These are phyloP conservation scores for Hericium alpestre DNA, from an alignment of 768 basidiomycete species.

Conservation along the genomic window DNA sequence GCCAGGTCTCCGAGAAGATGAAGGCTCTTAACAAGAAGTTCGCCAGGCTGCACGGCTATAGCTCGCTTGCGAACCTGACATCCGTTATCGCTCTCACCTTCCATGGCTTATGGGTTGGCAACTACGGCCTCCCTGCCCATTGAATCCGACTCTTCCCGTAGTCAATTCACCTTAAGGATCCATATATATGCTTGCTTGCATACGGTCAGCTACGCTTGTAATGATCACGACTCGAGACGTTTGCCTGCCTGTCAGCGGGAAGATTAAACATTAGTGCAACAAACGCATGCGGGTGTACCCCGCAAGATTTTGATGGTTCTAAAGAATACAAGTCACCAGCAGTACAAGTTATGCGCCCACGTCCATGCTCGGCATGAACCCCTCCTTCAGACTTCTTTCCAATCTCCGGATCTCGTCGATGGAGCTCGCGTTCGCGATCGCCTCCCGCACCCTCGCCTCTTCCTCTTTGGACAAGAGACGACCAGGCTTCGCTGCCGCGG, in stretches of 20 bases:
- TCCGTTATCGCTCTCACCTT: constrained; percentile 51
- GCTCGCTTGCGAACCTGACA: constrained; percentile 53
- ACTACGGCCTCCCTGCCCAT: constrained; percentile 32
- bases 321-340: constrained; percentile 1
- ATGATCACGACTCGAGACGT: too few relatives aligned
- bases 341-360: constrained; percentile 55
- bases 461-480: constrained; percentile 88
- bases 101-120: constrained; percentile 66
- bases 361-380: constrained; percentile 71
- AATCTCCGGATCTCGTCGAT: constrained; percentile 80
- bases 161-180: too few relatives aligned
- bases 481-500: constrained; percentile 57
- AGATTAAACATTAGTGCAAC: background rate
- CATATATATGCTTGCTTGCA: too few relatives aligned
- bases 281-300: background rate
- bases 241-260: too few relatives aligned
- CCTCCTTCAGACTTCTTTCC: constrained; percentile 75
- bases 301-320: background rate
- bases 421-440: constrained; percentile 84
- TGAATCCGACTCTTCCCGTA: background rate
- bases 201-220: too few relatives aligned
- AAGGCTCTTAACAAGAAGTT: constrained; percentile 60
- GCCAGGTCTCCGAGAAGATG: constrained; percentile 58
- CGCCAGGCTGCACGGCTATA: constrained; percentile 55
- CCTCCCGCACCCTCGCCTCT: constrained; percentile 74